Evolutionary conservation across 1,284 basidiomycete species (phyloP).

Genomic region (Irpex sp.): DNA sequence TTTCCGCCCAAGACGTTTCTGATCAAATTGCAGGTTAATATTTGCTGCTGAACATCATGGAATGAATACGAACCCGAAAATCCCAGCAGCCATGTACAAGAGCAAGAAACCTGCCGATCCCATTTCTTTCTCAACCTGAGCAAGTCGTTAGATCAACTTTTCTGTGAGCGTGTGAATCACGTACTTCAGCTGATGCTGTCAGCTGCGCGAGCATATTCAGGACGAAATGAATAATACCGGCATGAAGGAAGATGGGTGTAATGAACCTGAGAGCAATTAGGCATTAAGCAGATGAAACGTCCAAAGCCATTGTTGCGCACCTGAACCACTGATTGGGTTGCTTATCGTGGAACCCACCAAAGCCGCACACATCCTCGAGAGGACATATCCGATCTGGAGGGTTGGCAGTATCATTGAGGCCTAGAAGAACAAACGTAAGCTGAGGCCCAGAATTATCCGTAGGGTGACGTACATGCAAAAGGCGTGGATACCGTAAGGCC

Average conservation of each 20-base stretch:
- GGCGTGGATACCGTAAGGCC: constrained; percentile 56
- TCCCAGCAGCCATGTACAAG: constrained; percentile 85
- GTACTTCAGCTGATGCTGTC: constrained; percentile 73
- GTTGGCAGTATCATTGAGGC: constrained; percentile 75
- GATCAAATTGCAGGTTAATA: constrained; percentile 4
- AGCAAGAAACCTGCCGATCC: constrained; percentile 80
- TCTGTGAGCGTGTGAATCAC: constrained; percentile 9
- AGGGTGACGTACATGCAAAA: constrained; percentile 56
- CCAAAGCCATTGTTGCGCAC: constrained; percentile 32
- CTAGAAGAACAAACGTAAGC: constrained; percentile 29
- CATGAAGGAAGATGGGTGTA: constrained; percentile 87
- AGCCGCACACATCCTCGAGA: constrained; percentile 83
- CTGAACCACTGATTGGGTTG: constrained; percentile 86
- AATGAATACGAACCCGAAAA: constrained; percentile 65
- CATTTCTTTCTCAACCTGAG: constrained; percentile 81
- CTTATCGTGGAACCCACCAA: constrained; percentile 73
- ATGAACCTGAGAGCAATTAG: constrained; percentile 56
- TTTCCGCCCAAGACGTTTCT: constrained; percentile 89
- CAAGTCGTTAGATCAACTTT: constrained; percentile 3
- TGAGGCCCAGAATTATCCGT: neutral
- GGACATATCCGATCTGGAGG: constrained; percentile 69
- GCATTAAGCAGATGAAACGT: neutral
- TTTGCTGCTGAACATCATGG: neutral
- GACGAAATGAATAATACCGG: constrained; percentile 84
- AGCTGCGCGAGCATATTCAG: constrained; percentile 91